phyloP scores from a whole-genome alignment of 2,329 filamentous ascomycete species.

The Trichoderma citrinoviride region DNA sequence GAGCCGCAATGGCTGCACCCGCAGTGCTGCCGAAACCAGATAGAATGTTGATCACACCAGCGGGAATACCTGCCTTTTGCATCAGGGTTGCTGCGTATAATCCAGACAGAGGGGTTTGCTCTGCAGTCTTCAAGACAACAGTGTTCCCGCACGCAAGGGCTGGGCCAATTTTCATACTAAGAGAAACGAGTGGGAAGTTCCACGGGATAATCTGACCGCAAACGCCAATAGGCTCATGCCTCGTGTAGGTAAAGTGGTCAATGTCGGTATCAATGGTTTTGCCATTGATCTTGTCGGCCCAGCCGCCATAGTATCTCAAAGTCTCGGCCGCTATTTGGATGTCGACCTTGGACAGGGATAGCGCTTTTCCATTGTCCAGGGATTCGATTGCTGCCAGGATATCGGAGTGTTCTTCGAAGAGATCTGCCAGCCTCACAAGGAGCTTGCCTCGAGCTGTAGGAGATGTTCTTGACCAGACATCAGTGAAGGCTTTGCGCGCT shows the following conservation, averaged over 20 bases:
- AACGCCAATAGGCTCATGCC: conserved; percentile 61
- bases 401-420: conserved; percentile 70
- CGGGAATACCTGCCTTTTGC: background rate
- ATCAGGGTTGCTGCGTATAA: background rate
- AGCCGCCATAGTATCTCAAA: conserved; percentile 69
- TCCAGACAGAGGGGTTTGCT: conserved; percentile 54
- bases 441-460: conserved; percentile 66
- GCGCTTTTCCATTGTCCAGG: conserved; percentile 75
- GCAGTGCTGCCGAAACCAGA: background rate
- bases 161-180: conserved; percentile 71
- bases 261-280: conserved; percentile 71
- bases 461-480: conserved; percentile 60
- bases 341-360: conserved; percentile 68
- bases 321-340: conserved; percentile 60
- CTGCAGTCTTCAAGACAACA: conserved; percentile 66
- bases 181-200: conserved; percentile 77
- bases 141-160: conserved; percentile 67
- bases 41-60: conserved; percentile 1
- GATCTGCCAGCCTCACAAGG: conserved; percentile 68
- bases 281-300: conserved; percentile 81
- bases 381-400: conserved; percentile 73
- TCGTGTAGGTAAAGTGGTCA: conserved; percentile 73
- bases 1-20: background rate
- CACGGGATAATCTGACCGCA: conserved; percentile 80
- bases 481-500: conserved; percentile 74